Base-by-base conservation (phyloP, 306 rosid species). In the Canavalia gladiata region DNA sequence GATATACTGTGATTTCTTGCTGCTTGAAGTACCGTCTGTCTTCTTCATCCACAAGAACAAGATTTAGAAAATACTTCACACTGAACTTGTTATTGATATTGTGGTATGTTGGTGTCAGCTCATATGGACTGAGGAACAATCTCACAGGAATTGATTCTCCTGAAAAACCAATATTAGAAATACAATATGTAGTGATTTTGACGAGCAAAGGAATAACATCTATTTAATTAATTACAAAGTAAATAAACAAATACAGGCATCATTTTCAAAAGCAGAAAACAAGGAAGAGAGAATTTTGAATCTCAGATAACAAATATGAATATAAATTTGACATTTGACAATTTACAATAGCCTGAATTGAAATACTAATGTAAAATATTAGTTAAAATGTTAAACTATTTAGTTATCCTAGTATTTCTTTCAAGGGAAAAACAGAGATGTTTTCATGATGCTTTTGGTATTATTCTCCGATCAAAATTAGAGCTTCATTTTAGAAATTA, bases 111-210 rank as follows among this genome's bases (percentile, higher is more conserved):
- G 97, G 97, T 50, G 97, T 92, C 81, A 90, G 87, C 79, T 90
- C 95, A 39, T 92, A 92, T 8, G 97, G 93, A 62, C 97, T 90
- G 31, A 92, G 95, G 82, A 92, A 92, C 72, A 92, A 82, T 82
- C 97, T 89, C 52, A 92, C 84, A 13, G 97, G 97, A 83, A 92
- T 90, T 29, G 97, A 90, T 89, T 92, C 97, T 77, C 97, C 97
- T 92, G 86, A 45, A 78, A 12, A 54, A 47, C 7, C 18, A 42
- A 43, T 42, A 43, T 67, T 18, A 67, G 1, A 18, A 42, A 41
- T 9, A 3, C 10, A 25, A 33, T 67, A 63, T 60, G 5, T 39
- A n/a, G 6, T 65, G 50, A 39, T 65, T 65, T 62, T 63, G 12
- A 2, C 9, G 3, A 34, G 28, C 8, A 62, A 62, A 11, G 9